A percentile compares a stretch with the other conserved stretches of the same genome.
phyloP scores from a whole-genome alignment of 108 stramenopile species.

The Conticribra weissflogii region DNA sequence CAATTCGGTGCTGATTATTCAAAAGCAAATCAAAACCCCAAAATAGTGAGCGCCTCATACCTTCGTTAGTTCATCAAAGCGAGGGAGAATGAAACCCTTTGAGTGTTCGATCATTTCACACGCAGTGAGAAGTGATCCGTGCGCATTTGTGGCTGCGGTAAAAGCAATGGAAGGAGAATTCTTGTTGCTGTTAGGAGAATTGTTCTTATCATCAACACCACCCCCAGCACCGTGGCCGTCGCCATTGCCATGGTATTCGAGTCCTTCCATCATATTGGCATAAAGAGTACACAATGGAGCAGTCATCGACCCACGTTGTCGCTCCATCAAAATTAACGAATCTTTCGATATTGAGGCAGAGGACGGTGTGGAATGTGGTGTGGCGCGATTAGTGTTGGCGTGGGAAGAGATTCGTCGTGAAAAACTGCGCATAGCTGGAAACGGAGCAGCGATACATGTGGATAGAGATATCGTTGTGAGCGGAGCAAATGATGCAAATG shows the following conservation, averaged over 20 bases:
- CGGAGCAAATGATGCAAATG: slow-evolving; percentile 1
- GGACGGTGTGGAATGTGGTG: slow-evolving; percentile 58
- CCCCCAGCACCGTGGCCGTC: slow-evolving; percentile 5
- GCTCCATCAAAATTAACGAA: slow-evolving; percentile 81
- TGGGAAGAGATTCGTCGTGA: slow-evolving; percentile 25
- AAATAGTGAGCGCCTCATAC: too few relatives aligned
- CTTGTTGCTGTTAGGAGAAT: slow-evolving; percentile 30
- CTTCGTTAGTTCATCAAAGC: slow-evolving; percentile 68
- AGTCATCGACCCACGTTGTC: slow-evolving; percentile 67
- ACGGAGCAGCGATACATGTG: neutral
- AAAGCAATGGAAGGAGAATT: slow-evolving; percentile 43
- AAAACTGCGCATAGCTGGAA: too few relatives aligned
- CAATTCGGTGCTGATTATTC: too few relatives aligned
- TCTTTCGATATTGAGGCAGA: slow-evolving; percentile 77
- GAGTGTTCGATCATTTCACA: slow-evolving; percentile 86
- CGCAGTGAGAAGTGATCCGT: slow-evolving; percentile 91
- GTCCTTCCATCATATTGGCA: slow-evolving; percentile 72
- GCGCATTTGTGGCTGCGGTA: slow-evolving; percentile 52
- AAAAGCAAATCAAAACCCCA: too few relatives aligned
- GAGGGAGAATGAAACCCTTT: slow-evolving; percentile 92
- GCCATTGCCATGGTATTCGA: slow-evolving; percentile 32
- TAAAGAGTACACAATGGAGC: slow-evolving; percentile 75
- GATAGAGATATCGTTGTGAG: neutral
- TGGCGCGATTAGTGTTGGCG: slow-evolving; percentile 31
- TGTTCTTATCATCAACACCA: slow-evolving; percentile 13